Percentiles rank a stretch among this genome's conserved stretches.
phyloP scores from a whole-genome alignment of 2,329 filamentous ascomycete species.

The Fonsecaea erecta region DNA sequence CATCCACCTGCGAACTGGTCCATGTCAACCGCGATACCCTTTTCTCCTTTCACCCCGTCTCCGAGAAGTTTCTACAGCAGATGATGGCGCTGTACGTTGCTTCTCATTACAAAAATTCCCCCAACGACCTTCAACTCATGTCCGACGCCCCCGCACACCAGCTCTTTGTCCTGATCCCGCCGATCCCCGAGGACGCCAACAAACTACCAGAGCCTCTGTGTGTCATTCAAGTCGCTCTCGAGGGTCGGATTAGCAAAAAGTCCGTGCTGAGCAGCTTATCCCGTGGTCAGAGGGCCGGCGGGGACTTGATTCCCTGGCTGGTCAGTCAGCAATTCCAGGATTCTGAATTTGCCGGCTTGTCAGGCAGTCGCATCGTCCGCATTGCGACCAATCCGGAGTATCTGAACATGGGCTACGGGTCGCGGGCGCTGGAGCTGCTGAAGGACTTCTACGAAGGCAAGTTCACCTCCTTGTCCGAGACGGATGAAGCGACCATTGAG shows the following conservation, averaged over 20 bases:
- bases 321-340: conserved; percentile 98
- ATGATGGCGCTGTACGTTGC: conserved; percentile 98
- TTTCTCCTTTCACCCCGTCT: conserved; percentile 96
- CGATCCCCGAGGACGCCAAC: conserved; percentile 74
- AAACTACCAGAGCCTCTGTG: conserved; percentile 90
- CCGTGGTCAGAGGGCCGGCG: conserved; percentile 83
- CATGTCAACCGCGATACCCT: conserved; percentile 96
- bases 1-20: conserved; percentile 86
- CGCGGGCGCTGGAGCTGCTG: conserved; percentile 82
- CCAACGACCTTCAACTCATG: conserved; percentile 98
- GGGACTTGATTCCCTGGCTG: conserved; percentile 95
- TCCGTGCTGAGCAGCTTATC: conserved; percentile 90
- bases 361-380: conserved; percentile 86
- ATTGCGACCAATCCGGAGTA: conserved; percentile 98
- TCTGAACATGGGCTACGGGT: conserved; percentile 88
- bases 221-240: conserved; percentile 90
- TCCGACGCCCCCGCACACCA: conserved; percentile 96
- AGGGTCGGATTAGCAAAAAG: conserved; percentile 91
- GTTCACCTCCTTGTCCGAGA: conserved; percentile 81
- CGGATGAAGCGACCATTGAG: conserved; percentile 48
- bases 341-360: conserved; percentile 90
- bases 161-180: conserved; percentile 89
- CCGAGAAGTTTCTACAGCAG: conserved; percentile 94
- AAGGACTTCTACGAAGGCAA: conserved; percentile 94
- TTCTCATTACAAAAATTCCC: conserved; percentile 97